Percentiles rank a stretch among this genome's conserved stretches.
Conservation (phyloP, 768 basidiomycete species). For the Candolleomyces aberdarensis region DNA sequence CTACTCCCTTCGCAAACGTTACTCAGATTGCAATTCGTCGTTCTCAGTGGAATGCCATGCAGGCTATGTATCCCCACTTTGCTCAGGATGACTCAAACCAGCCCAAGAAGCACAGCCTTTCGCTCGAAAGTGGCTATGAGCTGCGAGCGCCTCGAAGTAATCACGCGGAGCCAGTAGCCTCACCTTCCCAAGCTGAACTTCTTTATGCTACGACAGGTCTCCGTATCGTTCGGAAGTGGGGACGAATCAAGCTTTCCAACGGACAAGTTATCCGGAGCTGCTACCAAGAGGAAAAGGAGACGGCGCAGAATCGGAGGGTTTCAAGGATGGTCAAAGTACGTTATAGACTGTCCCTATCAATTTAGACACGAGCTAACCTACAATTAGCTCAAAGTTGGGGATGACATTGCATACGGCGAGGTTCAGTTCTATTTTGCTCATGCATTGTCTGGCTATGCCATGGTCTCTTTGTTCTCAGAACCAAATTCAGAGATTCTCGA, state of each 20-base stretch:
- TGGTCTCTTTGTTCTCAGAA: neutral
- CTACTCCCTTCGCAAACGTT: constrained; percentile 26
- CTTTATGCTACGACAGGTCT: constrained; percentile 11
- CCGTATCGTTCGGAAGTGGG: constrained; percentile 17
- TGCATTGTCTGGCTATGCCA: neutral
- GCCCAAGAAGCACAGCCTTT: neutral
- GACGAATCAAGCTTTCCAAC: constrained; percentile 28
- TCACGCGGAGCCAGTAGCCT: neutral
- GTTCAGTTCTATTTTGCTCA: too few relatives aligned
- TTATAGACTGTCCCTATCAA: neutral
- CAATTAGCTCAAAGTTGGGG: too few relatives aligned
- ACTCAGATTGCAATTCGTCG: constrained; percentile 15
- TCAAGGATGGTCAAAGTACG: constrained; percentile 2
- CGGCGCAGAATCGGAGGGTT: neutral
- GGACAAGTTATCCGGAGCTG: constrained; percentile 23
- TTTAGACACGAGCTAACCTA: too few relatives aligned
- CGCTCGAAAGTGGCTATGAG: neutral
- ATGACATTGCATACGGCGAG: constrained; percentile 23
- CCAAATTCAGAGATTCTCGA: neutral
- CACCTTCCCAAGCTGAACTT: neutral
- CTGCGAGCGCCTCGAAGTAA: constrained; percentile 12
- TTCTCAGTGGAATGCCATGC: constrained; percentile 18
- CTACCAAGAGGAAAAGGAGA: constrained; percentile 23
- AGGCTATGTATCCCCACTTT: constrained; percentile 7
- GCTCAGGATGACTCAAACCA: neutral